These are phyloP conservation scores for Trypanosomatidae sp. DNA, from an alignment of 208 protist species.

Conservation along the genomic window DNA sequence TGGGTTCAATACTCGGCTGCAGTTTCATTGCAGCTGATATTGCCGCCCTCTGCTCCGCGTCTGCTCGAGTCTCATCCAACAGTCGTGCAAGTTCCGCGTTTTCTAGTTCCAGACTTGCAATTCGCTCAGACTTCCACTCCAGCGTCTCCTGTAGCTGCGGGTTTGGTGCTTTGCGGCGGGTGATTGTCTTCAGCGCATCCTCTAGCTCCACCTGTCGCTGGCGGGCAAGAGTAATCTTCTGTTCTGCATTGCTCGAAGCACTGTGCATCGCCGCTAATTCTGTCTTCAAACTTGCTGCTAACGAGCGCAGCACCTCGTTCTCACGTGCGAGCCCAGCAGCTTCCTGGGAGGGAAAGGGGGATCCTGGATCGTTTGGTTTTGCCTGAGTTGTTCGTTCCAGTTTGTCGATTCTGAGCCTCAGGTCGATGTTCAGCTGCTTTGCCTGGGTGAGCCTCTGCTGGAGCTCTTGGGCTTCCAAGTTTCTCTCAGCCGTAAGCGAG, in stretches of 20 bases:
- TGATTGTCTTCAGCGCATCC: constrained; percentile 5
- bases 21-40: constrained; percentile 1
- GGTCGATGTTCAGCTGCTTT: constrained; percentile 35
- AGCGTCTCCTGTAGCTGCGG: constrained; percentile 22
- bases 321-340: constrained; percentile 1
- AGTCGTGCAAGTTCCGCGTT: constrained; percentile 47
- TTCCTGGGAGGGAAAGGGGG: background rate
- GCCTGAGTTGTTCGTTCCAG: constrained; percentile 13
- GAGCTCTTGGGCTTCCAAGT: constrained; percentile 15
- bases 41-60: constrained; percentile 18
- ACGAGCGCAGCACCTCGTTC: constrained; percentile 14
- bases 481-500: background rate
- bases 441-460: constrained; percentile 19
- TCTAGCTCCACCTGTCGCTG: constrained; percentile 18
- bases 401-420: constrained; percentile 19
- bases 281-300: constrained; percentile 10
- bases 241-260: constrained; percentile 7
- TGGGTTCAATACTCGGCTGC: background rate
- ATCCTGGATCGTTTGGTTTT: background rate
- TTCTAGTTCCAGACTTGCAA: constrained; percentile 30
- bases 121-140: constrained; percentile 26
- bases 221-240: constrained; percentile 1
- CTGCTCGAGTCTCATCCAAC: constrained; percentile 35
- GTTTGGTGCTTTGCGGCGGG: constrained; percentile 18
- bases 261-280: constrained; percentile 7